Conservation (phyloP, 495 filamentous ascomycete genomes). For the Pyrenula aspistea region DNA sequence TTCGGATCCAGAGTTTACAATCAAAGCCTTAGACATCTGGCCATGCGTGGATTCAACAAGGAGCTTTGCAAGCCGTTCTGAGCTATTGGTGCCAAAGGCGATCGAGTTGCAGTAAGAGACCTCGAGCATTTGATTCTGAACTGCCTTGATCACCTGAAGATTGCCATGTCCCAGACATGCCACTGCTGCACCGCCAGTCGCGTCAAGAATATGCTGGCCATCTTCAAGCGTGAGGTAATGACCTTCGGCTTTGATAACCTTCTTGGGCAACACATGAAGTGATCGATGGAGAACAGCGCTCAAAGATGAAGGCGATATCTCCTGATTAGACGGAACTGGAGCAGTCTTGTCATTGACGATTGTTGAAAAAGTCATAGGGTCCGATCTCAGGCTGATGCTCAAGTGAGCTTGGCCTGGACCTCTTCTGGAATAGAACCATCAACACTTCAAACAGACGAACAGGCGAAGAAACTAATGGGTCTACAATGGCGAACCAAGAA, state of each 20-base stretch:
- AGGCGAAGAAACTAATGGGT: no score
- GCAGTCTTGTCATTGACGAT: neutral
- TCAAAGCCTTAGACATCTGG: constrained; percentile 30
- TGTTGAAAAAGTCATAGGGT: neutral
- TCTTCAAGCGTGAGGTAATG: constrained; percentile 39
- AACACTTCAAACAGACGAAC: no score
- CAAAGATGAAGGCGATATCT: neutral
- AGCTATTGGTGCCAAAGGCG: constrained; percentile 33
- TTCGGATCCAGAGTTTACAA: constrained; percentile 54
- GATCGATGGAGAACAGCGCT: constrained; percentile 33
- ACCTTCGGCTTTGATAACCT: constrained; percentile 29
- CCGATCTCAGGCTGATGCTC: no score
- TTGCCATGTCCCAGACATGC: constrained; percentile 38
- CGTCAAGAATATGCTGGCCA: constrained; percentile 53
- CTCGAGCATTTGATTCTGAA: constrained; percentile 35
- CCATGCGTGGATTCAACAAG: constrained; percentile 34
- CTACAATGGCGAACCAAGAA: no score
- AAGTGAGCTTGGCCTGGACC: no score
- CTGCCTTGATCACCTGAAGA: constrained; percentile 27
- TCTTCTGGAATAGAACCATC: no score
- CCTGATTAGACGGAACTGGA: neutral
- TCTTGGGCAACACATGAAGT: constrained; percentile 25
- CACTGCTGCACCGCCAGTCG: constrained; percentile 39
- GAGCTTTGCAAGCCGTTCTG: constrained; percentile 30
- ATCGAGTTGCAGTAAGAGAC: constrained; percentile 42